Conservation (phyloP, 129 eudicot species). For the Sambucus nigra region DNA sequence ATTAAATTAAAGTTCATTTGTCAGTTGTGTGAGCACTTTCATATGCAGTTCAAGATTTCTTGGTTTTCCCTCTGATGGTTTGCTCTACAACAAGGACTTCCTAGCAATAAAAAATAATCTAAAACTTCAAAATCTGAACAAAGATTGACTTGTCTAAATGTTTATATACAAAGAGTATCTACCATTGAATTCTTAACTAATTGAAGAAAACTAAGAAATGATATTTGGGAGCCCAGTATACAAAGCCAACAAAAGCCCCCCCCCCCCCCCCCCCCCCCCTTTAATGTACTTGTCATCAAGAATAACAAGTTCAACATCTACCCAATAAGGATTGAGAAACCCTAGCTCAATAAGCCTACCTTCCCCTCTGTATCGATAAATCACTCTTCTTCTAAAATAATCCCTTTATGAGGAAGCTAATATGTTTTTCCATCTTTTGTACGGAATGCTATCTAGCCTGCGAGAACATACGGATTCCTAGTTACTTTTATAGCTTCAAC, state of each 20-base stretch:
- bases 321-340: slow-evolving; percentile 82
- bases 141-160: slow-evolving; percentile 14
- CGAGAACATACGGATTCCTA: slow-evolving; percentile 87
- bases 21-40: slow-evolving; percentile 1
- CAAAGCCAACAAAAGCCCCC: slow-evolving; percentile 85
- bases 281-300: slow-evolving; percentile 85
- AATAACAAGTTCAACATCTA: slow-evolving; percentile 93
- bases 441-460: slow-evolving; percentile 97
- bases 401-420: slow-evolving; percentile 93
- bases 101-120: slow-evolving; percentile 16
- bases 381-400: slow-evolving; percentile 94
- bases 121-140: slow-evolving; percentile 25
- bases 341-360: slow-evolving; percentile 95
- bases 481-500: slow-evolving; percentile 92
- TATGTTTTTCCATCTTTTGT: slow-evolving; percentile 89
- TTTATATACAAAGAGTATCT: slow-evolving; percentile 28
- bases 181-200: slow-evolving; percentile 60
- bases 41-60: slow-evolving; percentile 4
- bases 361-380: slow-evolving; percentile 94
- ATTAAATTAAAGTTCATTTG: slow-evolving; percentile 6
- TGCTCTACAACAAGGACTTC: slow-evolving; percentile 10
- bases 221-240: slow-evolving; percentile 72
- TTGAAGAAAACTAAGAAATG: slow-evolving; percentile 82
- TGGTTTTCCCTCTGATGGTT: slow-evolving; percentile 10
- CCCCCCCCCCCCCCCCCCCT: no score